Evolutionary conservation across 108 stramenopile genomes (phyloP).

Genomic region (Stephanodiscus minutulus): DNA sequence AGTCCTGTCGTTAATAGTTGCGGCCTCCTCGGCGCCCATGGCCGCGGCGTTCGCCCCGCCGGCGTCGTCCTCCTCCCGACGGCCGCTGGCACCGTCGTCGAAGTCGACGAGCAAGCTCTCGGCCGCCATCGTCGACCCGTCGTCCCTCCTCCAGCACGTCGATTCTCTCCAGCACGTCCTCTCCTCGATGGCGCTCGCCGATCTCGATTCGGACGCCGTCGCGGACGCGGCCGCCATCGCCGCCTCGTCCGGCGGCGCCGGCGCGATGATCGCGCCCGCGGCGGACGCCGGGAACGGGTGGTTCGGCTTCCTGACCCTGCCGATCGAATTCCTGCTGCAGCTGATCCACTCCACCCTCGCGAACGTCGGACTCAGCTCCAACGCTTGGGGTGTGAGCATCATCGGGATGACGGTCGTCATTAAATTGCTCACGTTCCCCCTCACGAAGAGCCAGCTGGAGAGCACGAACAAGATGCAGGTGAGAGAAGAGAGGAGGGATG

Average conservation of each 20-base stretch:
- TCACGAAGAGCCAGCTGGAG: conserved; percentile 91
- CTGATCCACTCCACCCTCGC: conserved; percentile 65
- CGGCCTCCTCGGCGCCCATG: conserved; percentile 23
- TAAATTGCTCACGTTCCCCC: conserved; percentile 90
- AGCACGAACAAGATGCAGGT: conserved; percentile 96
- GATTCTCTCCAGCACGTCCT: conserved; percentile 61
- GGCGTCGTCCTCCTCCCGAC: conserved; percentile 4
- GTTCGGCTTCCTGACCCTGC: conserved; percentile 87
- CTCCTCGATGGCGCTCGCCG: conserved; percentile 62
- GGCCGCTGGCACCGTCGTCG: conserved; percentile 27
- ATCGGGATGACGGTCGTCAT: conserved; percentile 89
- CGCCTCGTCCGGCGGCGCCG: conserved; percentile 49
- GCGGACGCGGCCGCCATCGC: conserved; percentile 40
- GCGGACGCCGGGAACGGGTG: conserved; percentile 73
- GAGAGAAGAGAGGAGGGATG: conserved; percentile 25
- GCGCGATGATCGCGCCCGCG: no score
- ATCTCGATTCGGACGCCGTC: conserved; percentile 38
- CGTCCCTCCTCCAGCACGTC: conserved; percentile 47
- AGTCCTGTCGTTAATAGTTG: neutral
- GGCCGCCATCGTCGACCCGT: conserved; percentile 50
- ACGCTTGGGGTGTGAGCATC: conserved; percentile 93
- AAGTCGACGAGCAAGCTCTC: conserved; percentile 30
- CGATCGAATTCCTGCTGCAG: conserved; percentile 67
- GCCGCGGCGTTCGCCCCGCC: conserved; percentile 62
- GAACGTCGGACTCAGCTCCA: conserved; percentile 61